These are phyloP conservation scores for Trypanosoma boissoni DNA, from an alignment of 208 protist genomes.

Conservation along the genomic window DNA sequence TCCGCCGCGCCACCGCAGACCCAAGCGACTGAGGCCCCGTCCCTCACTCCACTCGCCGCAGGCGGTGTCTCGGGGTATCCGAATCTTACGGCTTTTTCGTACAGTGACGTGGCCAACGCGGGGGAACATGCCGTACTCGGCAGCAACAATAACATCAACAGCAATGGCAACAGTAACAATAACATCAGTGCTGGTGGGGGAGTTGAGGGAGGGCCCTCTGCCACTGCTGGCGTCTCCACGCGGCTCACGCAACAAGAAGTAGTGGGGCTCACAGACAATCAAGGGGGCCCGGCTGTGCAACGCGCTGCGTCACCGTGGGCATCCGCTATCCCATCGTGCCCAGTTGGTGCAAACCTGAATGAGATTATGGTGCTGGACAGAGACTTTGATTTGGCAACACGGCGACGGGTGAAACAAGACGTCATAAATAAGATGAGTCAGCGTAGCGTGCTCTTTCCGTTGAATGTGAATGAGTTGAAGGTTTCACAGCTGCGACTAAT, in stretches of 20 bases:
- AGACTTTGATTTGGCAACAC: conserved; percentile 47
- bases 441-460: conserved; percentile 57
- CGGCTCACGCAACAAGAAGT: neutral
- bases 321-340: no score
- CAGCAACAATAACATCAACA: neutral
- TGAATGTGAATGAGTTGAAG: conserved; percentile 49
- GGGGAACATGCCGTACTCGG: neutral
- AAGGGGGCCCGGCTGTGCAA: no score
- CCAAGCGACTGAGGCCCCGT: no score
- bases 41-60: no score
- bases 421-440: conserved; percentile 63
- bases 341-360: no score
- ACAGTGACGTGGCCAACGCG: no score
- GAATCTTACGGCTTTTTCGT: no score
- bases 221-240: neutral
- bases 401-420: conserved; percentile 58
- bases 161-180: conserved; percentile 6
- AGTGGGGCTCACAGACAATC: neutral
- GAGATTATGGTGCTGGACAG: conserved; percentile 11
- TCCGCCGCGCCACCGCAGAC: neutral
- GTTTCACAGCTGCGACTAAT: conserved; percentile 59
- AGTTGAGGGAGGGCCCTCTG: no score
- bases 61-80: no score
- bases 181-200: neutral
- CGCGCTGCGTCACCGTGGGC: no score